Percentiles rank a stretch among this genome's conserved stretches.
Conservation (phyloP, 805 yeast species). For the Sugiyamaella qingdaonensis region DNA sequence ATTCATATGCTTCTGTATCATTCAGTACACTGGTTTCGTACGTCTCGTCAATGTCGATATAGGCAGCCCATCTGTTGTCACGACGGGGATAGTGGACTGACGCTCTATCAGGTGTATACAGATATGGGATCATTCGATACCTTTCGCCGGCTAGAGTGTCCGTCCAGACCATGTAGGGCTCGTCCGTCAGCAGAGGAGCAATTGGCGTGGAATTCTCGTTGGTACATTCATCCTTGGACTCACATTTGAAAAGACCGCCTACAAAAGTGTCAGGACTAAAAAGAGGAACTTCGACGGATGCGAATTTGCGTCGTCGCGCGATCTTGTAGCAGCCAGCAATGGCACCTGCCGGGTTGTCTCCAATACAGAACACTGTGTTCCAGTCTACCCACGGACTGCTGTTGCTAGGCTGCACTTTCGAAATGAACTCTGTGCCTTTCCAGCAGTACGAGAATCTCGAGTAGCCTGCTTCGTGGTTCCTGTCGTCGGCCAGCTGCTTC, state of each 20-base stretch:
- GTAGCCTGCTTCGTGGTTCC: not conserved
- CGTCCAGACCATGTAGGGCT: slow-evolving; percentile 20
- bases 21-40: slow-evolving; percentile 27
- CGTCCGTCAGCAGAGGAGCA: slow-evolving; percentile 53
- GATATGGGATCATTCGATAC: slow-evolving; percentile 49
- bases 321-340: slow-evolving; percentile 45
- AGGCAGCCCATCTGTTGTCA: slow-evolving; percentile 40
- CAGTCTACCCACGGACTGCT: slow-evolving; percentile 11
- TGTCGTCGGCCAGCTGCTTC: not conserved
- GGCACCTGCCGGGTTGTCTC: not conserved
- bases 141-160: slow-evolving; percentile 36
- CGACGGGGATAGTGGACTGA: slow-evolving; percentile 18
- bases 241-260: slow-evolving; percentile 55
- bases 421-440: slow-evolving; percentile 14
- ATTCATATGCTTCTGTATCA: not conserved
- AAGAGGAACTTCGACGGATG: slow-evolving; percentile 41
- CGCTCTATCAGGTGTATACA: slow-evolving; percentile 45
- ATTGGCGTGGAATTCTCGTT: slow-evolving; percentile 36
- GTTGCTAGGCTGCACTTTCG: not conserved
- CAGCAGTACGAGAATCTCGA: slow-evolving; percentile 14
- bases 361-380: slow-evolving; percentile 15
- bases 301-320: slow-evolving; percentile 53
- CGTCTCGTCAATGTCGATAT: slow-evolving; percentile 45
- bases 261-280: slow-evolving; percentile 56
- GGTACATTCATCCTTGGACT: slow-evolving; percentile 6